phyloP scores from a whole-genome alignment of 495 filamentous ascomycete genomes.

The Xeromyces bisporus region DNA sequence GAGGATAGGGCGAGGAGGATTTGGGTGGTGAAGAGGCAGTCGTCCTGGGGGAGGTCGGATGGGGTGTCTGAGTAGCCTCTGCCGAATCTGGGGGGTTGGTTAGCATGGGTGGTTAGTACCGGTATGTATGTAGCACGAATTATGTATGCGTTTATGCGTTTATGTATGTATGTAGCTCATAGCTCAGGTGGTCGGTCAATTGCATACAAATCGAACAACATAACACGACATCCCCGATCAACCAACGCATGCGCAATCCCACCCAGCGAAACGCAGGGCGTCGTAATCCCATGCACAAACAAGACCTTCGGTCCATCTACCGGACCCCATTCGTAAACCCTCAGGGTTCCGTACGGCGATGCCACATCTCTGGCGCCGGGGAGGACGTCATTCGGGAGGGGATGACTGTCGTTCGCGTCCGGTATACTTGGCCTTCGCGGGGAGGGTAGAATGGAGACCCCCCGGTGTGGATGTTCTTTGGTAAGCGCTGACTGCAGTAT shows the following conservation, averaged over 20 bases:
- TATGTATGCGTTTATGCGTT: too few relatives aligned
- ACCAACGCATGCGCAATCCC: constrained; percentile 52
- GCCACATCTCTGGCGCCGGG: constrained; percentile 59
- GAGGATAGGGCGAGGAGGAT: constrained; percentile 56
- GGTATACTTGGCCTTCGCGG: constrained; percentile 31
- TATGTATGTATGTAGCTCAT: too few relatives aligned
- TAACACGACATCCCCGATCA: constrained; percentile 60
- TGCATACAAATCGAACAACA: constrained; percentile 51
- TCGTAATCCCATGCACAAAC: constrained; percentile 75
- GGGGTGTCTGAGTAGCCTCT: constrained; percentile 65
- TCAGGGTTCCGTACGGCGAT: constrained; percentile 61
- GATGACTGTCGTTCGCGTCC: constrained; percentile 31
- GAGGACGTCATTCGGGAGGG: constrained; percentile 58
- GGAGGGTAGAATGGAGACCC: constrained; percentile 27
- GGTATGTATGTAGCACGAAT: neutral
- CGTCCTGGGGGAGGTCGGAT: constrained; percentile 48
- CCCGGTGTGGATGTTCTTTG: constrained; percentile 3
- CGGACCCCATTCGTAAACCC: constrained; percentile 88
- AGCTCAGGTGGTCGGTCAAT: neutral
- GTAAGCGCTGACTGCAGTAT: constrained; percentile 21
- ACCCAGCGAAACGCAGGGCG: constrained; percentile 56
- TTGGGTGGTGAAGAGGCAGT: constrained; percentile 55
- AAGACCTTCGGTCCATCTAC: constrained; percentile 60
- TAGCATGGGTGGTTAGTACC: neutral
- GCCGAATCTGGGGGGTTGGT: constrained; percentile 38